A percentile compares a stretch with the other conserved stretches of the same genome.
Conservation (phyloP, 331 rosid genomes). For the Arachis monticola region DNA sequence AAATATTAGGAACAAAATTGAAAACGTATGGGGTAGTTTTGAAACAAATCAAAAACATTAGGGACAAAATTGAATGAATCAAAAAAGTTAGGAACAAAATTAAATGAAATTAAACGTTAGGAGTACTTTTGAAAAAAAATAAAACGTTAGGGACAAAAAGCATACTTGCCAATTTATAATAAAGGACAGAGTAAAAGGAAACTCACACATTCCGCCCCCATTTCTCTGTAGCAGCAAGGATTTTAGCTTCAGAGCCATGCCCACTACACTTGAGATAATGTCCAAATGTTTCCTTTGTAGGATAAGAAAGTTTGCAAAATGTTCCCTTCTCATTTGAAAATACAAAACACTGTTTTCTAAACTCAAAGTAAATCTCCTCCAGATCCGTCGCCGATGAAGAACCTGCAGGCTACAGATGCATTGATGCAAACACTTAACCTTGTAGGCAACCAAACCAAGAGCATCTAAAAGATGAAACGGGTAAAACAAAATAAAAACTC, state of each 20-base stretch:
- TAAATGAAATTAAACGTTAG: too few species aligned
- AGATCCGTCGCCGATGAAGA: slow-evolving; percentile 56
- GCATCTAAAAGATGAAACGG: not conserved
- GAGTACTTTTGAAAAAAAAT: too few species aligned
- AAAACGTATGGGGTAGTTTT: too few species aligned
- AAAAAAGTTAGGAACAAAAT: too few species aligned
- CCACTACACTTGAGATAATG: slow-evolving; percentile 84
- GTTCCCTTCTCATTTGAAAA: slow-evolving; percentile 76
- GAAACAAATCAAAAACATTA: too few species aligned
- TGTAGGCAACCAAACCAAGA: slow-evolving; percentile 31
- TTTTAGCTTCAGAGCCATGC: slow-evolving; percentile 91
- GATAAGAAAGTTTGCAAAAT: slow-evolving; percentile 89
- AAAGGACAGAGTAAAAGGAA: slow-evolving; percentile 40
- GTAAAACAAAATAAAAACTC: slow-evolving; percentile 20
- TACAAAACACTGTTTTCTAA: slow-evolving; percentile 87
- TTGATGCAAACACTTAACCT: slow-evolving; percentile 34
- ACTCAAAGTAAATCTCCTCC: slow-evolving; percentile 96
- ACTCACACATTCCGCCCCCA: slow-evolving; percentile 98
- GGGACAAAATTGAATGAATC: too few species aligned
- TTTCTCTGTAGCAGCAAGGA: slow-evolving; percentile 77
- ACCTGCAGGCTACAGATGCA: slow-evolving; percentile 66
- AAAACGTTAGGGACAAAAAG: too few species aligned
- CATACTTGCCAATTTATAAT: not conserved
- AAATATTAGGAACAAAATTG: too few species aligned
- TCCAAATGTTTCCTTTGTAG: slow-evolving; percentile 85